phyloP scores from a whole-genome alignment of 1,284 basidiomycete species.

The Ustilago curta region DNA sequence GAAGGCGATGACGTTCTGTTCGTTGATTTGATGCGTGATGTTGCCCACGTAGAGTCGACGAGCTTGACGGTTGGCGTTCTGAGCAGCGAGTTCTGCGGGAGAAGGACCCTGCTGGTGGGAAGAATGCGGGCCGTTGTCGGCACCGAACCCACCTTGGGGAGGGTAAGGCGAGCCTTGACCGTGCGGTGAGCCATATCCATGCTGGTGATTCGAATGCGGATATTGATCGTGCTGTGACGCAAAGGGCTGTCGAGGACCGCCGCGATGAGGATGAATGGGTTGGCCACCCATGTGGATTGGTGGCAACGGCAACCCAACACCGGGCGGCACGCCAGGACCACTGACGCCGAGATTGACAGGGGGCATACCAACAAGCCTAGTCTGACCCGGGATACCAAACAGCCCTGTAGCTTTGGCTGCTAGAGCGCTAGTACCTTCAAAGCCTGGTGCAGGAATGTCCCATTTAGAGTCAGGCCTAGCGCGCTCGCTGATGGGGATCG shows the following conservation, averaged over 20 bases:
- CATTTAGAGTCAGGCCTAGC: constrained; percentile 89
- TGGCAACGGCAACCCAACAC: constrained; percentile 72
- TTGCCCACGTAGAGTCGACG: constrained; percentile 95
- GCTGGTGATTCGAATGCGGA: constrained; percentile 13
- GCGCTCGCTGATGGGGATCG: constrained; percentile 84
- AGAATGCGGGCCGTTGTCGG: constrained; percentile 10
- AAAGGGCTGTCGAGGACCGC: constrained; percentile 28
- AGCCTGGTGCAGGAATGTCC: constrained; percentile 95
- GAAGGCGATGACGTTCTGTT: constrained; percentile 87
- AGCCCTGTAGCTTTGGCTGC: constrained; percentile 97
- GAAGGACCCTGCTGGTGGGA: constrained; percentile 20
- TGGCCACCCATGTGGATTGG: constrained; percentile 75
- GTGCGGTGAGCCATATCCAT: constrained; percentile 15
- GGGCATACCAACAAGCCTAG: constrained; percentile 77
- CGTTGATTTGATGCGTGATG: constrained; percentile 90
- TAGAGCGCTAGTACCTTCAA: constrained; percentile 91
- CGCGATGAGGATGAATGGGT: constrained; percentile 34
- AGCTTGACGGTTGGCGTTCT: constrained; percentile 77
- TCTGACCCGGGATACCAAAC: constrained; percentile 91
- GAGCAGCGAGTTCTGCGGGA: constrained; percentile 26
- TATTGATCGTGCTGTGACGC: constrained; percentile 20
- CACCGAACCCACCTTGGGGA: constrained; percentile 9
- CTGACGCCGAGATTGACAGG: constrained; percentile 46
- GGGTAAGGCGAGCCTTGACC: constrained; percentile 20
- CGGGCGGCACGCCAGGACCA: constrained; percentile 47